Conservation (phyloP, 768 basidiomycete genomes). For the Rhizopogon roseolus region DNA sequence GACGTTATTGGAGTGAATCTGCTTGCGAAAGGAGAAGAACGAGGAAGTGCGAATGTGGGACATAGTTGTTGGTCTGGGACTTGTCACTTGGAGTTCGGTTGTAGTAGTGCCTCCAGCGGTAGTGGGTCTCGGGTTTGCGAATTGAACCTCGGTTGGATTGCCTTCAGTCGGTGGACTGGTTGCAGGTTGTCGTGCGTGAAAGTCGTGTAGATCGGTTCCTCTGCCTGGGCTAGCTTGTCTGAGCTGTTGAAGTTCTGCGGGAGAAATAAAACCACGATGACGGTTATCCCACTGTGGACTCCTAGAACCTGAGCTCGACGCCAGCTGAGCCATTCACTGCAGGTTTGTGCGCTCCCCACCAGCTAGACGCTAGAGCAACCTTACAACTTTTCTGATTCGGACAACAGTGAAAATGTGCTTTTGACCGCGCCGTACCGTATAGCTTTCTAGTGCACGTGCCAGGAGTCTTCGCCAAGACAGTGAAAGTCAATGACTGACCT, state of each 20-base stretch:
- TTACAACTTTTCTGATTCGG: too few species aligned
- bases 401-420: too few species aligned
- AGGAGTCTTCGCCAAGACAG: background rate
- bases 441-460: background rate
- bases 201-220: conserved; percentile 27
- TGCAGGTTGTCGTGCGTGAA: conserved; percentile 23
- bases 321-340: background rate
- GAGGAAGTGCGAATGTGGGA: conserved; percentile 55
- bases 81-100: conserved; percentile 3
- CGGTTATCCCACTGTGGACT: conserved; percentile 33
- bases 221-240: conserved; percentile 28
- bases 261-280: conserved; percentile 29
- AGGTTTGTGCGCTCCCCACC: too few species aligned
- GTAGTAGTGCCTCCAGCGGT: conserved; percentile 1
- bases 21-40: conserved; percentile 56
- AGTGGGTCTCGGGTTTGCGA: background rate
- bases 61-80: conserved; percentile 9
- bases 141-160: background rate
- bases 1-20: conserved; percentile 26
- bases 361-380: too few species aligned
- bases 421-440: too few species aligned
- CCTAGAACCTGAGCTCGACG: conserved; percentile 12
- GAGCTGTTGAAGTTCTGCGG: conserved; percentile 28
- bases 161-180: conserved; percentile 1
- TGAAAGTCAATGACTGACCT: background rate